These are phyloP conservation scores for Triticum aestivum DNA, from an alignment of 176 grass and related monocot genomes.

Conservation along the genomic window IWGSC_CS_RefSeq_v2.1 NC_057812.1:710479022-710479521, in stretches of 20 bases:
- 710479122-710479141: not conserved
- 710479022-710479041: not conserved
- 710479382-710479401: not conserved
- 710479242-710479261: not conserved
- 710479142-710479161: not conserved
- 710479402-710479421: not conserved
- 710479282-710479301: not conserved
- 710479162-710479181: not conserved
- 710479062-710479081: not conserved
- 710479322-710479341: fast-evolving
- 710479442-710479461: not conserved
- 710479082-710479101: not conserved
- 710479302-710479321: not conserved
- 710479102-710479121: not conserved
- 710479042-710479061: not conserved
- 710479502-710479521: too few relatives aligned
- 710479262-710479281: not conserved
- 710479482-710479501: not conserved
- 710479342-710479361: not conserved
- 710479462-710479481: not conserved
- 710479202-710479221: not conserved
- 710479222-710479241: not conserved
- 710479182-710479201: not conserved
- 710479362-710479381: too few relatives aligned
- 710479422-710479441: not conserved